Evolutionary conservation across 2,329 filamentous ascomycete species (phyloP).

Genomic region (Trichoderma koningii): DNA sequence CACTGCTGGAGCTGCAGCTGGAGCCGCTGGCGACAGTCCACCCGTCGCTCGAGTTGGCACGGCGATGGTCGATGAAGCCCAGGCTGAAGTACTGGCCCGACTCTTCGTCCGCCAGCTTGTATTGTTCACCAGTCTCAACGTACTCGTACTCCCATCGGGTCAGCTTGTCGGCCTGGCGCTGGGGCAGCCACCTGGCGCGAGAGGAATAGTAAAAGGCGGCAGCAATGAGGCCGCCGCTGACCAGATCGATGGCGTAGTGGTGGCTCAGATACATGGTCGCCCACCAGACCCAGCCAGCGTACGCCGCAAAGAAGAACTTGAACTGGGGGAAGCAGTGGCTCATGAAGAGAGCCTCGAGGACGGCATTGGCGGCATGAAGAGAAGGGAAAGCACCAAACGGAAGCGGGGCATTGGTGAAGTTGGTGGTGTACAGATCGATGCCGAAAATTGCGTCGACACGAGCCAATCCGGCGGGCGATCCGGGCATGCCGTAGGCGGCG

Average conservation of each 20-base stretch:
- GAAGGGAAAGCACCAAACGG: constrained; percentile 96
- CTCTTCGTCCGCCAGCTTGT: constrained; percentile 49
- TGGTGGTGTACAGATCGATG: constrained; percentile 88
- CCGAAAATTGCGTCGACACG: constrained; percentile 89
- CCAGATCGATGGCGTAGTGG: constrained; percentile 93
- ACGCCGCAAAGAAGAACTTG: constrained; percentile 76
- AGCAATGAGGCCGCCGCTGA: constrained; percentile 79
- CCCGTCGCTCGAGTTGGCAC: constrained; percentile 70
- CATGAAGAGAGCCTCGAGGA: constrained; percentile 89
- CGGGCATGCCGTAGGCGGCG: constrained; percentile 87
- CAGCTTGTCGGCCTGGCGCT: constrained; percentile 78
- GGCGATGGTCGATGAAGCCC: constrained; percentile 47
- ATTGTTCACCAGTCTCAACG: constrained; percentile 74
- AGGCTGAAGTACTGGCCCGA: constrained; percentile 51
- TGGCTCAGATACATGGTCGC: constrained; percentile 97
- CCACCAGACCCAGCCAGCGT: constrained; percentile 96
- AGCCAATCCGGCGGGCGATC: constrained; percentile 84
- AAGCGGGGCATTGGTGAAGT: constrained; percentile 84
- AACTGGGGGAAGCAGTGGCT: constrained; percentile 86
- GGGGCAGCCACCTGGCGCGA: constrained; percentile 77
- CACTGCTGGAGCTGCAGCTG: constrained; percentile 55
- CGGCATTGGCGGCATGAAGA: constrained; percentile 85
- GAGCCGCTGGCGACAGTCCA: constrained; percentile 89
- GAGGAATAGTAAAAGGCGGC: constrained; percentile 80
- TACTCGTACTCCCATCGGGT: constrained; percentile 97